phyloP scores from a whole-genome alignment of 2,329 filamentous ascomycete species.

The Colletotrichum sansevieriae region DNA sequence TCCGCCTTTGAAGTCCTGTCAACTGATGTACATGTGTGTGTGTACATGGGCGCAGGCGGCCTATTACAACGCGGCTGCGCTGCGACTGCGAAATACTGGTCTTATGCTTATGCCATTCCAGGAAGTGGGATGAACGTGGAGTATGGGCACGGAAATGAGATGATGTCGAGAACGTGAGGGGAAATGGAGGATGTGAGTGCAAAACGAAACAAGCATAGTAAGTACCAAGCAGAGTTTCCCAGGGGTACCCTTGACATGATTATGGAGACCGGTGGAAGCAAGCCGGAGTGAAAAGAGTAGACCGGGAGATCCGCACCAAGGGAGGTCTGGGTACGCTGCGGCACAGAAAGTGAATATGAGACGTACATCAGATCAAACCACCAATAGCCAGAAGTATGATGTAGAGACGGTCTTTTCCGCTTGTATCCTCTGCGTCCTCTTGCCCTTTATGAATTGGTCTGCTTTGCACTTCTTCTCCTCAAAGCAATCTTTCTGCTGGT shows the following conservation, averaged over 20 bases:
- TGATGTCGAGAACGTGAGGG: not conserved
- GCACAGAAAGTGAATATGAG: conserved; percentile 14
- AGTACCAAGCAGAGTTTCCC: not conserved
- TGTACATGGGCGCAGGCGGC: not conserved
- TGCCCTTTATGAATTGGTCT: not conserved
- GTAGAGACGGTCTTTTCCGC: conserved; percentile 7
- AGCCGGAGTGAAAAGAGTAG: conserved; percentile 26
- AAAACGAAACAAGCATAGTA: not conserved
- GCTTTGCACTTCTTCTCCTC: not conserved
- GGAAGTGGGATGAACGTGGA: conserved; percentile 2
- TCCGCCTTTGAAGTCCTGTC: conserved; percentile 37
- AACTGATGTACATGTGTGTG: conserved; percentile 11
- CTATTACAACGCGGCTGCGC: conserved; percentile 11
- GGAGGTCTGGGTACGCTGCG: conserved; percentile 14
- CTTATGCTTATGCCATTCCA: not conserved
- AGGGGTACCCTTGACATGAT: conserved; percentile 3
- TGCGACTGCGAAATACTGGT: not conserved
- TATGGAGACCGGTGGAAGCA: conserved; percentile 24
- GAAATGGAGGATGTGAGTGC: conserved; percentile 3
- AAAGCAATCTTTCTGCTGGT: not conserved
- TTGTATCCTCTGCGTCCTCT: conserved; percentile 2
- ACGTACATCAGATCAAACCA: conserved; percentile 21
- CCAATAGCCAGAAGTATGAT: not conserved
- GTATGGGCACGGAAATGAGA: not conserved
- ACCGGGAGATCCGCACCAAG: conserved; percentile 39